Evolutionary conservation across 1,284 basidiomycete species (phyloP), one percentile per base, ranked within the genome.

Genomic region (Rhodotorula mucilaginosa): DNA sequence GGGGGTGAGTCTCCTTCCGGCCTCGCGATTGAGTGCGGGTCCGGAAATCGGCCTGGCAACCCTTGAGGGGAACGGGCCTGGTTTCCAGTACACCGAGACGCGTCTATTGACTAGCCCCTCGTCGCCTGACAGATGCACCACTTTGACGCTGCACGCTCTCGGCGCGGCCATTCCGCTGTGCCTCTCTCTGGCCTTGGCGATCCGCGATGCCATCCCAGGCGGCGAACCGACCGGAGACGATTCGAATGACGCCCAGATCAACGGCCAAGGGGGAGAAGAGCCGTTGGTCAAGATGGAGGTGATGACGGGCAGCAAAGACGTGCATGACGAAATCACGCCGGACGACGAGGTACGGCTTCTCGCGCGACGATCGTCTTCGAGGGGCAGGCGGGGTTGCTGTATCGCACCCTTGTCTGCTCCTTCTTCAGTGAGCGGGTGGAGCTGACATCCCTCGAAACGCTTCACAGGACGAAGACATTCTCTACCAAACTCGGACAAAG

Each of bases 91-190:
- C 34, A 34, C 34, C 34, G 34, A 34, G 34, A 34, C 3, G 7
- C 7, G 34, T 34, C 34, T 34, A 34, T 7, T 34, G 34, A 34
- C 34, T 34, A 7, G 34, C 7, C 34, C 34, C 7, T 34, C 34
- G 34, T 7, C 34, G 34, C 34, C 34, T 34, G 34, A 7, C 34
- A 34, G 69, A 1, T 74, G 74, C 46, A 71, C 71, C 3, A 62
- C 69, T 31, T 62, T 78, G 44, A 64, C 61, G 8, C 18, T 79
- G 3, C 67, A 74, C 48, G 77, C 70, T 44, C 68, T 79, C 64
- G 77, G 76, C 51, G 78, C 78, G 18, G 74, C 77, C 23, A 79
- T 79, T 31, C 77, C 78, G 1, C 68, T 74, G 18, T 72, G 73
- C n/a, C 60, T 78, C 23, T 74, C 74, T 19, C 68, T 79, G 26